Conservation (phyloP, 495 filamentous ascomycete genomes). For the Aspergillus coremiiformis region DNA sequence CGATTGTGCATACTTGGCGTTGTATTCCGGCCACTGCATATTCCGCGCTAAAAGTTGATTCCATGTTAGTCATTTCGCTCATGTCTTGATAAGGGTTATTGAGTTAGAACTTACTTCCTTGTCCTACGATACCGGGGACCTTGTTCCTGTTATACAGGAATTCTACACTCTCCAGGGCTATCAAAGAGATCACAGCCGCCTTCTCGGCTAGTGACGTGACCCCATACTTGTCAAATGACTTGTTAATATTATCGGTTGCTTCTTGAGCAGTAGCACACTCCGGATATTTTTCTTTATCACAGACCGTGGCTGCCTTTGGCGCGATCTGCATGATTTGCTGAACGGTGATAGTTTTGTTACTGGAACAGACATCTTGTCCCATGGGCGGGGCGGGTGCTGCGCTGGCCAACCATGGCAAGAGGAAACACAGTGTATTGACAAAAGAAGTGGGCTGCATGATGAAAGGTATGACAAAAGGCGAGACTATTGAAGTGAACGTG, state of each 20-base stretch:
- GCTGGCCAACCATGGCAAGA: constrained; percentile 12
- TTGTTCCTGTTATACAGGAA: constrained; percentile 64
- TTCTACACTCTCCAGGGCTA: constrained; percentile 61
- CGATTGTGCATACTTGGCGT: constrained; percentile 54
- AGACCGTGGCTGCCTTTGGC: constrained; percentile 25
- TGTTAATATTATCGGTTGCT: constrained; percentile 50
- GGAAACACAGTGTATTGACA: constrained; percentile 8
- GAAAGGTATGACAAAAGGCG: background rate
- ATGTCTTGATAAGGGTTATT: background rate
- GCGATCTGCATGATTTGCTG: constrained; percentile 44
- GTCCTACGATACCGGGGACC: constrained; percentile 53
- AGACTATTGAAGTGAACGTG: background rate
- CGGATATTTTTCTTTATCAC: constrained; percentile 17
- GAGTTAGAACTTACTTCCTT: constrained; percentile 60
- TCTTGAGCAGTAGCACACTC: constrained; percentile 63
- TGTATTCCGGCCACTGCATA: constrained; percentile 61
- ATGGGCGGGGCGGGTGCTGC: constrained; percentile 4
- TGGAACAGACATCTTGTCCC: background rate
- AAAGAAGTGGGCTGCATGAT: background rate
- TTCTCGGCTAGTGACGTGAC: constrained; percentile 49
- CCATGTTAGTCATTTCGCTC: background rate
- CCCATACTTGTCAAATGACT: constrained; percentile 49
- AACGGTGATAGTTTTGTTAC: constrained; percentile 24
- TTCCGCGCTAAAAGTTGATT: constrained; percentile 45
- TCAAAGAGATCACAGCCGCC: constrained; percentile 54